A percentile compares a stretch with the other conserved stretches of the same genome.
phyloP scores from a whole-genome alignment of 768 basidiomycete species.

The Auricularia auricula-judae region DNA sequence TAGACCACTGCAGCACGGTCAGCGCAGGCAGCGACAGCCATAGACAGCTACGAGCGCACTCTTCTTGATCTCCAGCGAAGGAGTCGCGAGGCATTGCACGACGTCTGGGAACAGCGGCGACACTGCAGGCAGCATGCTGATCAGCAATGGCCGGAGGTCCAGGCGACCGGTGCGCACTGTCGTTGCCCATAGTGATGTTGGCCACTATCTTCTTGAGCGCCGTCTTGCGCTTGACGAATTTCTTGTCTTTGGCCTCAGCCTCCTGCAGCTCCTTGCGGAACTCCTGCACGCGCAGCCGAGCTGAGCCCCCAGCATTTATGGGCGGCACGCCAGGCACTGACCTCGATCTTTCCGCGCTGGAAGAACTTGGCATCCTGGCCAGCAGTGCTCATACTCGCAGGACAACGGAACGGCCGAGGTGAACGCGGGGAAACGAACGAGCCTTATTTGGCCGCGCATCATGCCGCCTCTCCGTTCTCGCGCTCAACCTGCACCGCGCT shows the following conservation, averaged over 20 bases:
- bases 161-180: slow-evolving; percentile 44
- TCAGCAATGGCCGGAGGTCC: slow-evolving; percentile 8
- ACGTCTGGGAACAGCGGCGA: slow-evolving; percentile 92
- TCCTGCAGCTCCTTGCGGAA: slow-evolving; percentile 86
- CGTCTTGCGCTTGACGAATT: slow-evolving; percentile 84
- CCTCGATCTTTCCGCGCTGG: slow-evolving; percentile 85
- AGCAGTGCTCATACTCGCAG: slow-evolving; percentile 6
- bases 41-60: slow-evolving; percentile 41
- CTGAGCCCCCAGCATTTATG: background rate
- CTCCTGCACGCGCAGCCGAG: slow-evolving; percentile 40
- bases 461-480: background rate
- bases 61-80: slow-evolving; percentile 96
- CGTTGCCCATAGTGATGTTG: slow-evolving; percentile 99
- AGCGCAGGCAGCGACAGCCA: background rate
- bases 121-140: slow-evolving; percentile 40
- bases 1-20: slow-evolving; percentile 68
- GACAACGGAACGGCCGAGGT: background rate
- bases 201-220: slow-evolving; percentile 96
- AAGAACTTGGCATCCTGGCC: slow-evolving; percentile 91
- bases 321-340: slow-evolving; percentile 18
- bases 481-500: background rate
- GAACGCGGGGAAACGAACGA: slow-evolving; percentile 1
- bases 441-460: background rate
- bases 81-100: slow-evolving; percentile 89
- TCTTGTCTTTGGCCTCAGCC: slow-evolving; percentile 93